These are phyloP conservation scores for Penicillium angulare DNA, from an alignment of 495 filamentous ascomycete genomes.

Conservation along the genomic window DNA sequence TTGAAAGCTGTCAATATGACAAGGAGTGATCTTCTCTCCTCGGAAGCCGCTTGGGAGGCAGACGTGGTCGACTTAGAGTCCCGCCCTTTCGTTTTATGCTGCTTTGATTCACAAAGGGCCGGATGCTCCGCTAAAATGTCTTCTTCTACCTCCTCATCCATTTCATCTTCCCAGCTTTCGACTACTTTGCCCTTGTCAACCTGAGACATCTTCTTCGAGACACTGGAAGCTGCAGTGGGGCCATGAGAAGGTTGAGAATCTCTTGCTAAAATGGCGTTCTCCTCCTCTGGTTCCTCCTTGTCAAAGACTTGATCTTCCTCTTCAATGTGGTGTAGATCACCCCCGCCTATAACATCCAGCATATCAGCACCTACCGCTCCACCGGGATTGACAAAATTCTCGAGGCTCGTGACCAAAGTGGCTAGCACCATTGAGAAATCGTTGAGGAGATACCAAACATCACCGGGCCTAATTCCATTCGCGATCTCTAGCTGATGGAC, in stretches of 20 bases:
- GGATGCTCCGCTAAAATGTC: no score
- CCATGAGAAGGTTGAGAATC: no score
- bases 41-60: no score
- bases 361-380: background rate
- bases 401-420: background rate
- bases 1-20: no score
- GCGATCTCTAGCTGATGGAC: constrained; percentile 8
- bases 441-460: constrained; percentile 23
- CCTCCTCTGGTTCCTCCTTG: background rate
- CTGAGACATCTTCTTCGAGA: background rate
- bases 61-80: no score
- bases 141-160: no score
- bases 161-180: background rate
- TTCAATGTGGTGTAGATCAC: background rate
- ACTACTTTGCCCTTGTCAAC: background rate
- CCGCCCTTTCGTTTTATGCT: no score
- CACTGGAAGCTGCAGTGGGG: background rate
- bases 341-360: background rate
- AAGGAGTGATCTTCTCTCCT: no score
- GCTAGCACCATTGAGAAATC: constrained; percentile 42
- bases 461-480: constrained; percentile 1
- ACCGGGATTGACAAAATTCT: background rate
- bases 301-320: background rate
- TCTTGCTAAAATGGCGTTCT: no score
- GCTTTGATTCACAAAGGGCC: no score